Percentiles rank a stretch among this genome's conserved stretches.
These are phyloP conservation scores for Talaromyces albobiverticillius DNA, from an alignment of 2,329 filamentous ascomycete species.

Conservation along the genomic window DNA sequence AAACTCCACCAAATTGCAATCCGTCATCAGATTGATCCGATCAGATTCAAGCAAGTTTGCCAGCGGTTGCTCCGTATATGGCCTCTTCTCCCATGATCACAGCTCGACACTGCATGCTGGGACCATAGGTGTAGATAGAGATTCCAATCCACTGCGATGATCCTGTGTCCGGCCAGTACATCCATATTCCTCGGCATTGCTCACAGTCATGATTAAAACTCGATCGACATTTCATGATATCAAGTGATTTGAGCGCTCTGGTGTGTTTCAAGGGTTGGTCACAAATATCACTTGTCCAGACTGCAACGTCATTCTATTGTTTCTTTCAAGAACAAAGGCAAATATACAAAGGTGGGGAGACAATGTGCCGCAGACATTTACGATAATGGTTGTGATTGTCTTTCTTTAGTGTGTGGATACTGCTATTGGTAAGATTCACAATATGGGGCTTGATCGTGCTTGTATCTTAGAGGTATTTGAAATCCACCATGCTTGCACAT, in stretches of 20 bases:
- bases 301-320: background rate
- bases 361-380: no score
- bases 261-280: background rate
- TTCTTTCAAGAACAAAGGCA: background rate
- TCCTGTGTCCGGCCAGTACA: no score
- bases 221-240: background rate
- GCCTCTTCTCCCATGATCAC: conserved; percentile 33
- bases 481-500: no score
- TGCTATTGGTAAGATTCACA: no score
- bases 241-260: background rate
- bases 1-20: conserved; percentile 35
- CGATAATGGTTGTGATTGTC: no score
- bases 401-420: no score
- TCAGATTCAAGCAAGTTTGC: conserved; percentile 29
- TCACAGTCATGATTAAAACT: background rate
- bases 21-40: conserved; percentile 37
- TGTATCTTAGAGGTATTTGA: no score
- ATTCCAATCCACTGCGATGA: background rate
- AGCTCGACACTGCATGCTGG: no score
- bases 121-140: background rate
- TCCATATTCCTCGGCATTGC: no score
- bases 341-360: no score
- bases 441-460: no score
- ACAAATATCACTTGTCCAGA: background rate
- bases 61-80: conserved; percentile 29